Evolutionary conservation across 164 flowering plant species (phyloP), one percentile per base, ranked within the genome.

Genomic region (Magnolia kwangsiensis): DNA sequence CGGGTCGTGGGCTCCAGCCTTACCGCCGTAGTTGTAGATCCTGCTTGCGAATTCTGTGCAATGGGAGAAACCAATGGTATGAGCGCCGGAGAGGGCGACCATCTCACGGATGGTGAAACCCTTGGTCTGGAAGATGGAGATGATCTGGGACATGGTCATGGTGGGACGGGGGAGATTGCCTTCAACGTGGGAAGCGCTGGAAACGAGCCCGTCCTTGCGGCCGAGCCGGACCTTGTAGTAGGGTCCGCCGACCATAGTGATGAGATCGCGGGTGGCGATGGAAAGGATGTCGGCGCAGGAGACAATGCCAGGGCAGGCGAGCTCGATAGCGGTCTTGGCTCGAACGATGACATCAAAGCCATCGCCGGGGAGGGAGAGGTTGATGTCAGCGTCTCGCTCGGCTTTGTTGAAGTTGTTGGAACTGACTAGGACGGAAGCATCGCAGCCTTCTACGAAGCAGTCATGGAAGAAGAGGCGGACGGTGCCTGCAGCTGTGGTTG

Each of bases 21-120:
- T 71, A 74, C 88, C 80, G 78, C 88, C 80, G 85, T 63, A 87
- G 61, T 82, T 79, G 84, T 75, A 89, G 66, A 91, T 71, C 68
- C 90, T 50, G 75, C 73, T 55, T 64, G 80, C 78, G 83, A 92
- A 92, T 55, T 92, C 94, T 19, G 81, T 88, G 84, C 96, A 92
- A 71, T 92, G 96, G 8, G 92, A 82, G 79, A 92, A 90, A 4
- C 96, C 96, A 64, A 92, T 86, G 18, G 92, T 92, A 81, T 92
- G 96, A 0, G 90, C 94, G 0, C 96, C 96, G 45, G 81, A 58
- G 11, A 92, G 75, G 0, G 91, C 92, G 50, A 90, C 92, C 84
- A 86, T 84, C 65, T 92, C 96, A n/a, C 83, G 80, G 0, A 84
- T 79, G 1, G 84, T 37, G 69, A 92, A 88, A 1, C 94, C 92